A percentile compares a stretch with the other conserved stretches of the same genome.
These are phyloP conservation scores for Parathielavia hyrcaniae DNA, from an alignment of 495 filamentous ascomycete species.

Conservation along the genomic window DNA sequence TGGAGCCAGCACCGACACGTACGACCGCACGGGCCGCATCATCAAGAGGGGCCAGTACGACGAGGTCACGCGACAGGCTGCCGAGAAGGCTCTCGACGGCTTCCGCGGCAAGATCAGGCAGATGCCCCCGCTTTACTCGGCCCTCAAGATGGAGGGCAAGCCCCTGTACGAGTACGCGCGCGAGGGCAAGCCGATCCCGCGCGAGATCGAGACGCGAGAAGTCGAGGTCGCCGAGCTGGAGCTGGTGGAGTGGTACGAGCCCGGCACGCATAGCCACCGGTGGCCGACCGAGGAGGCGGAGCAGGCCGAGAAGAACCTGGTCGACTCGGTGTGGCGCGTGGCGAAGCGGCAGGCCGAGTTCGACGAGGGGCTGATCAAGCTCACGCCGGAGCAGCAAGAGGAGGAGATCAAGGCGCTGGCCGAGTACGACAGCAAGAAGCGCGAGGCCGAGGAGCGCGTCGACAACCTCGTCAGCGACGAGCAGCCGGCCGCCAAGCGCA, in stretches of 20 bases:
- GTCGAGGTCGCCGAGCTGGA: slow-evolving; percentile 72
- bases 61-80: slow-evolving; percentile 68
- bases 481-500: slow-evolving; percentile 22
- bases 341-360: slow-evolving; percentile 40
- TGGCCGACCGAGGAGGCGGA: slow-evolving; percentile 72
- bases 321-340: slow-evolving; percentile 60
- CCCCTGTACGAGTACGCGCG: slow-evolving; percentile 92
- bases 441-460: slow-evolving; percentile 42
- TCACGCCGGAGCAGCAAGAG: slow-evolving; percentile 42
- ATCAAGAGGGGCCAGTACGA: slow-evolving; percentile 64
- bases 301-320: slow-evolving; percentile 62
- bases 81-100: slow-evolving; percentile 66
- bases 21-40: slow-evolving; percentile 78
- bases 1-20: slow-evolving; percentile 86
- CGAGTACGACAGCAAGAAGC: slow-evolving; percentile 43
- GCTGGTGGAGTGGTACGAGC: slow-evolving; percentile 80
- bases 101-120: slow-evolving; percentile 89
- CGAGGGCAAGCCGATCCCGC: slow-evolving; percentile 73
- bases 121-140: slow-evolving; percentile 86
- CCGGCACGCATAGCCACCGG: slow-evolving; percentile 64
- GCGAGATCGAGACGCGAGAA: slow-evolving; percentile 72
- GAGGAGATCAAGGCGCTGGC: slow-evolving; percentile 42
- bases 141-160: slow-evolving; percentile 84
- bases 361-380: slow-evolving; percentile 27
- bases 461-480: slow-evolving; percentile 36